Base-by-base conservation (phyloP, 768 basidiomycete species). In the Galerina marginata region DNA sequence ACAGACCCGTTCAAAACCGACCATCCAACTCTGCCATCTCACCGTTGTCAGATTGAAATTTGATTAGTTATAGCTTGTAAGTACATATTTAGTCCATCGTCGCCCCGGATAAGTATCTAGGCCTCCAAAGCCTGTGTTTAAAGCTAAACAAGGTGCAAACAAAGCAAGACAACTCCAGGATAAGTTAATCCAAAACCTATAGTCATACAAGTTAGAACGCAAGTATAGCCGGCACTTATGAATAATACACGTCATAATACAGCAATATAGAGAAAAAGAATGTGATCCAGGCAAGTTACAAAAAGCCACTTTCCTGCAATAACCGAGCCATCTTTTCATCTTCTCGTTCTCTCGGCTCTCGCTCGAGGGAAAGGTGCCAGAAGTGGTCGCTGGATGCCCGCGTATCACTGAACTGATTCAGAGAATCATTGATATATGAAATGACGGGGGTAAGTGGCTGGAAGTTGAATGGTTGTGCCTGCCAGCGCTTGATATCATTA, bases 291-390 rank as follows among this genome's bases (percentile, higher is more conserved):
- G 29, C 29, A 54, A 15, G 47, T 74, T 76, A 93, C 76, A 93
- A 76, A 79, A 95, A 95, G 43, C 93, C 93, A 60, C 91, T 93
- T 74, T 95, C 93, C 71, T 95, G 93, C 44, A 95, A 76, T 60
- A 95, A 76, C 49, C 93, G 82, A 9, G 93, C 92, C 93, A 97
- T 96, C 81, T 95, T 94, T 78, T 97, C 96, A 65, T 96, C 95
- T 66, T 98, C 96, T 47, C 94, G 83, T 76, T 99, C 96, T 61
- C 95, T 84, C 16, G 96, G 96, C 72, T 99, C 96, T 20, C 93
- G 83, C 69, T 91, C 88, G 58, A 96, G 78, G 75, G 92, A 94
- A 57, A 92, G 80, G 56, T 88, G 83, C 90, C 96, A 99, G 72
- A 93, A 90, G 63, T 84, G 83, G 59, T 93, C 90, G 46, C 87